These are phyloP conservation scores for Apiospora marii DNA, from an alignment of 2,329 filamentous ascomycete genomes.

Conservation along the genomic window DNA sequence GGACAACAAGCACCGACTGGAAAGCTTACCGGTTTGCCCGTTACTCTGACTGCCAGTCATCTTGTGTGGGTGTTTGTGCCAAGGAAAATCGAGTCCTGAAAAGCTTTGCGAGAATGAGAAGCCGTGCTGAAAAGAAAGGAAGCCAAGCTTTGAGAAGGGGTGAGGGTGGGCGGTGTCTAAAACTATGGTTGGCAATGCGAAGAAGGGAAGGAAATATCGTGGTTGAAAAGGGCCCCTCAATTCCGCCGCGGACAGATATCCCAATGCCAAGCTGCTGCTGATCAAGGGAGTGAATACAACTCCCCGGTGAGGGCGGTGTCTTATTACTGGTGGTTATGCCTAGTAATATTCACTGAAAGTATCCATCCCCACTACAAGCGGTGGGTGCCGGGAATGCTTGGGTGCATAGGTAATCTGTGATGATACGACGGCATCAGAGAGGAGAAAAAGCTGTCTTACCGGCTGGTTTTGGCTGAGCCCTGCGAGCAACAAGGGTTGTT, in stretches of 20 bases:
- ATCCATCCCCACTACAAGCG: background rate
- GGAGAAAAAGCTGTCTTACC: constrained; percentile 1
- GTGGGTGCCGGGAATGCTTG: constrained; percentile 11
- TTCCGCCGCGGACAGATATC: constrained; percentile 13
- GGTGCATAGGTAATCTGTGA: background rate
- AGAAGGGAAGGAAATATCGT: background rate
- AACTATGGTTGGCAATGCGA: background rate
- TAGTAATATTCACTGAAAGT: constrained; percentile 12
- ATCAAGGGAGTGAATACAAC: constrained; percentile 16
- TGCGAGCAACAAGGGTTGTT: constrained; percentile 6
- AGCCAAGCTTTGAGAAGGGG: background rate
- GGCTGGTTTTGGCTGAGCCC: constrained; percentile 13
- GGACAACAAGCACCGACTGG: background rate
- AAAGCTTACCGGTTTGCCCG: constrained; percentile 4
- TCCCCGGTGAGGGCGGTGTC: background rate
- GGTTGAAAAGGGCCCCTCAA: constrained; percentile 6
- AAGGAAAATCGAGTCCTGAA: background rate
- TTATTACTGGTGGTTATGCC: background rate
- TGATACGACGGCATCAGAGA: background rate
- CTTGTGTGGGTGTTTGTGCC: background rate
- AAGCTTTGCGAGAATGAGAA: background rate
- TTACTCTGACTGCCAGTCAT: constrained; percentile 16
- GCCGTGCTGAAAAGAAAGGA: background rate
- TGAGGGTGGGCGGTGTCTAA: background rate
- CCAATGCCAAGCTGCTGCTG: constrained; percentile 16